These are phyloP conservation scores for Strobilomyces echinocephalus DNA, from an alignment of 768 basidiomycete species.

Conservation along the genomic window DNA sequence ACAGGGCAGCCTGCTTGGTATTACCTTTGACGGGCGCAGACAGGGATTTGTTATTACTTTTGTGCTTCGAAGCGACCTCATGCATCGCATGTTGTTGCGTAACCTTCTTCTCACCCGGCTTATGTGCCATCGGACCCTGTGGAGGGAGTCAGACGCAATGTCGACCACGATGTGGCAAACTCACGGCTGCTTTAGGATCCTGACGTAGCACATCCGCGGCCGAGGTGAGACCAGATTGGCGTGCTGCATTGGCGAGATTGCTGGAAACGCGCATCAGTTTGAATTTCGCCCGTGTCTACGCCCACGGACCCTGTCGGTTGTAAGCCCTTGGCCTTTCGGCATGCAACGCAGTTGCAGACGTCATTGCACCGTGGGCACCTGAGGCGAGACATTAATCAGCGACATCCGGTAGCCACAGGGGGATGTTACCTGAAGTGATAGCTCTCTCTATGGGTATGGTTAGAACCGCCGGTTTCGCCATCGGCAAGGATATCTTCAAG, in stretches of 20 bases:
- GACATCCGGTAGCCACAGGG: constrained; percentile 2
- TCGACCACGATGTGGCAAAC: constrained; percentile 4
- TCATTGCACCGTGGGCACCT: constrained; percentile 70
- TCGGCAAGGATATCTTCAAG: constrained; percentile 40
- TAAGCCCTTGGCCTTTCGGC: constrained; percentile 60
- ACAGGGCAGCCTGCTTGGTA: constrained; percentile 3
- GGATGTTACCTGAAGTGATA: constrained; percentile 51
- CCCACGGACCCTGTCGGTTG: constrained; percentile 52
- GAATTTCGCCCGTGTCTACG: neutral
- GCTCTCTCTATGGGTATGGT: constrained; percentile 28
- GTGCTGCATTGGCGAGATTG: constrained; percentile 36
- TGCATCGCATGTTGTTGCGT: constrained; percentile 9
- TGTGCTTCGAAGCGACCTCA: neutral
- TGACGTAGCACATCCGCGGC: constrained; percentile 35
- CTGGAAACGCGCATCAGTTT: constrained; percentile 23
- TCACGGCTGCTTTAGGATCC: constrained; percentile 32
- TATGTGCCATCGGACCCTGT: constrained; percentile 28
- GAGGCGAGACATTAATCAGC: constrained; percentile 13
- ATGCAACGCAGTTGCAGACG: constrained; percentile 62
- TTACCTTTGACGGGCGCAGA: constrained; percentile 11
- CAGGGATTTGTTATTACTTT: constrained; percentile 3
- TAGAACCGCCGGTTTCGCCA: constrained; percentile 27
- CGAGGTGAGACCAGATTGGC: constrained; percentile 35
- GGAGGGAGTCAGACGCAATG: constrained; percentile 7
- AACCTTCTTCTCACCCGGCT: constrained; percentile 18